These are phyloP conservation scores for Yamadazyma olivae DNA, from an alignment of 805 yeast genomes.

Conservation along the genomic window DNA sequence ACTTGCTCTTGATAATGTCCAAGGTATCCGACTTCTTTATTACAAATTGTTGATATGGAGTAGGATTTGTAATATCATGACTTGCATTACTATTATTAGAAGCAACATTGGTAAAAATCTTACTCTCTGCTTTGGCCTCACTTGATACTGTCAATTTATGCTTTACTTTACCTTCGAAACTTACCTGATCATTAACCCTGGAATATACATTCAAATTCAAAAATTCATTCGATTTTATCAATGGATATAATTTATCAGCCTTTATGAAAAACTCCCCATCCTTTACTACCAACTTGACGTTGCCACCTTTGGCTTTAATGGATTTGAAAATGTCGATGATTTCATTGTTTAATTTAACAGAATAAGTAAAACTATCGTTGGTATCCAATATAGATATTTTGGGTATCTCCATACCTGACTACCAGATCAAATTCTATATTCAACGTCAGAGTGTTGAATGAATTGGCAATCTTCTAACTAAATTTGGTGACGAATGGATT, in stretches of 20 bases:
- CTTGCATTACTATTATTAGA: no score
- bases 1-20: slow-evolving; percentile 16
- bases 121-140: slow-evolving; percentile 14
- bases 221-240: slow-evolving; percentile 30
- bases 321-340: background rate
- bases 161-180: slow-evolving; percentile 29
- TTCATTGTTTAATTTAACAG: slow-evolving; percentile 1
- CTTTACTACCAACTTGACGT: slow-evolving; percentile 34
- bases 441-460: no score
- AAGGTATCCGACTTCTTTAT: slow-evolving; percentile 9
- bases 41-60: slow-evolving; percentile 9
- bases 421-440: no score
- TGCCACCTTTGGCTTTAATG: slow-evolving; percentile 1
- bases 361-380: background rate
- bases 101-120: background rate
- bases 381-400: background rate
- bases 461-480: no score
- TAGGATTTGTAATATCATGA: background rate
- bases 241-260: slow-evolving; percentile 28
- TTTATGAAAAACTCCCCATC: slow-evolving; percentile 32
- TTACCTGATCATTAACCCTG: slow-evolving; percentile 7
- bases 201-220: slow-evolving; percentile 34
- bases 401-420: slow-evolving; percentile 1
- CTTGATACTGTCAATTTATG: slow-evolving; percentile 28
- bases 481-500: no score